Percentiles rank a stretch among this genome's conserved stretches.
These are phyloP conservation scores for Sarocladium kiliense DNA, from an alignment of 2,329 filamentous ascomycete species.

Conservation along the genomic window DNA sequence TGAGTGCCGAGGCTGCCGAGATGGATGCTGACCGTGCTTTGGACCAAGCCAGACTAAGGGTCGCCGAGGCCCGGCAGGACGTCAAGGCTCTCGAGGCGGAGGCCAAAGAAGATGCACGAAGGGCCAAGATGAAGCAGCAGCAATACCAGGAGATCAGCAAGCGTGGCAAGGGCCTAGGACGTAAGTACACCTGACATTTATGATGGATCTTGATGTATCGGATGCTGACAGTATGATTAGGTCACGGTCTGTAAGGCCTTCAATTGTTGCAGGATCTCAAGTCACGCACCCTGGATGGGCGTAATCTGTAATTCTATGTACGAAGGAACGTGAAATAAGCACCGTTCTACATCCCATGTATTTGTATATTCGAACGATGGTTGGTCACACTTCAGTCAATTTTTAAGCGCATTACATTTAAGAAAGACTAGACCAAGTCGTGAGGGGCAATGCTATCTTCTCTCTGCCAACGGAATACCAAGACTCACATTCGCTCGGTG, in stretches of 20 bases:
- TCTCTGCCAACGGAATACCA: no score
- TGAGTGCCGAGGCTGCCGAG: conserved; percentile 59
- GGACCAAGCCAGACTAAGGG: conserved; percentile 50
- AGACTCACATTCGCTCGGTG: no score
- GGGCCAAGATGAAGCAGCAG: conserved; percentile 63
- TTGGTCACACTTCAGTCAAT: no score
- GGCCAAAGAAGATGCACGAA: conserved; percentile 58
- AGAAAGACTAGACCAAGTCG: no score
- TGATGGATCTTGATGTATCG: not conserved
- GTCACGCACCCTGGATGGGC: no score
- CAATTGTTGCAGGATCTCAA: not conserved
- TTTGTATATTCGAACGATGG: no score
- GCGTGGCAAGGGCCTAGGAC: conserved; percentile 63
- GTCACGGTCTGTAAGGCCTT: conserved; percentile 1
- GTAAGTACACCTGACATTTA: conserved; percentile 38
- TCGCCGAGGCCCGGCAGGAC: conserved; percentile 58
- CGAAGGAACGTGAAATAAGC: no score
- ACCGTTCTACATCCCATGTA: no score
- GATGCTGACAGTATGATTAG: not conserved
- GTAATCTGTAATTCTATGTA: no score
- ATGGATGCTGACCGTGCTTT: conserved; percentile 60
- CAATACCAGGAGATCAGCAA: conserved; percentile 62
- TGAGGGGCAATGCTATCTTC: no score
- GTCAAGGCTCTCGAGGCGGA: conserved; percentile 60
- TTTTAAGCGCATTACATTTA: no score